A percentile compares a stretch with the other conserved stretches of the same genome.
Evolutionary conservation across 2,329 filamentous ascomycete species (phyloP).

Genomic region (Blastomyces parvus): DNA sequence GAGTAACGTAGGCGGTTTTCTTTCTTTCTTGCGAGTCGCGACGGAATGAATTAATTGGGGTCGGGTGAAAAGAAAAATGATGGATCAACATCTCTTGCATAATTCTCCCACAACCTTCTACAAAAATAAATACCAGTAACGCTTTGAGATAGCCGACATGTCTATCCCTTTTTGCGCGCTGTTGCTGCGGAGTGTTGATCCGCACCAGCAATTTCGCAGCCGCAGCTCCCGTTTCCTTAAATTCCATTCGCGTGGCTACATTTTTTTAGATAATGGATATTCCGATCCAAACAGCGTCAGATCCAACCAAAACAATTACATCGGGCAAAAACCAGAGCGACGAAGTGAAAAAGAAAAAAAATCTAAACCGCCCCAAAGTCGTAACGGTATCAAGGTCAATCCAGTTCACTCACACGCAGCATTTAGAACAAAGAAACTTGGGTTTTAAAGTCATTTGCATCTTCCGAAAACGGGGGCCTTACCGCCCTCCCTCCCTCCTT

Average conservation of each 20-base stretch:
- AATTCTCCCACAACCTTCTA: too few species aligned
- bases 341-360: not conserved
- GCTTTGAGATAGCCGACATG: not conserved
- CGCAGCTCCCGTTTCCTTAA: not conserved
- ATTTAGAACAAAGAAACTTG: not conserved
- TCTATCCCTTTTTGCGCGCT: not conserved
- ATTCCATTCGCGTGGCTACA: not conserved
- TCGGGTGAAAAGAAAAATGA: too few species aligned
- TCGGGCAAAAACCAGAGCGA: not conserved
- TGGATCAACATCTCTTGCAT: too few species aligned
- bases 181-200: not conserved
- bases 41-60: too few species aligned
- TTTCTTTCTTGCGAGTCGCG: too few species aligned
- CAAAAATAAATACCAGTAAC: too few species aligned
- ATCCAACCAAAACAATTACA: not conserved
- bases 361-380: not conserved
- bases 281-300: not conserved
- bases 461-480: not conserved
- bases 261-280: not conserved
- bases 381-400: not conserved
- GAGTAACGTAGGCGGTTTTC: too few species aligned
- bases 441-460: not conserved
- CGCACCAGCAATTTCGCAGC: not conserved
- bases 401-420: not conserved
- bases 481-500: not conserved